Base-by-base conservation (phyloP, 805 yeast genomes). In the Saccharomycopsis amapae region DNA sequence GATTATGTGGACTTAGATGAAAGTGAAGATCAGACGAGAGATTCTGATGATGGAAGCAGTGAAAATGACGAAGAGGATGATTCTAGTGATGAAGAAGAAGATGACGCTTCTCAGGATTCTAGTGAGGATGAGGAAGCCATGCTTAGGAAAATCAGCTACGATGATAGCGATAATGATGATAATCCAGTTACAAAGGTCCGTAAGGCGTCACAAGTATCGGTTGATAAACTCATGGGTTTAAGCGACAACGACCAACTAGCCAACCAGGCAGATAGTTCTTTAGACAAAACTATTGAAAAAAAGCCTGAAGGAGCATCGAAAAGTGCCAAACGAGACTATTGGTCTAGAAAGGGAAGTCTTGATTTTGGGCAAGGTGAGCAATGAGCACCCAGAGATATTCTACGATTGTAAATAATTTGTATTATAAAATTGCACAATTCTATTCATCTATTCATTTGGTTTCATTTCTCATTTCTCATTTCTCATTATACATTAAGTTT, bases 271-370 rank as follows among this genome's bases (percentile, higher is more conserved):
- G 19, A 31, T 13, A 36, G 19, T 18, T 26, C 30, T 26, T 7
- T 9, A 26, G 30, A 26, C 30, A 12, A 26, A 26, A 15, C 12
- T 5, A 13, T 17, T n/a, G n/a, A 13, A 23, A 38, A 7, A 22
- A 38, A 23, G 20, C 28, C 24, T 28, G 15, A 28, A 33, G 50
- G 58, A 5, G 31, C 32, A 5, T 37, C 37, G 3, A 53, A 37
- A 19, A 37, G 44, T 7, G 50, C 49, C 12, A 57, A 54, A 37
- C 50, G 63, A 38, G 68, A 67, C 13, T 67, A 59, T 49, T 68
- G 72, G 73, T 42, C 61, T n/a, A 61, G 60, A 46, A 68, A 68
- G 46, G 65, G 64, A 4, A 55, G 50, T 35, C 22, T 42, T 17
- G 40, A 42, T 28, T 12, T 28, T 28, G 32, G 32, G n/a, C 10